Base-by-base conservation (phyloP, 2,329 filamentous ascomycete species). In the Colletotrichum sp. region DNA sequence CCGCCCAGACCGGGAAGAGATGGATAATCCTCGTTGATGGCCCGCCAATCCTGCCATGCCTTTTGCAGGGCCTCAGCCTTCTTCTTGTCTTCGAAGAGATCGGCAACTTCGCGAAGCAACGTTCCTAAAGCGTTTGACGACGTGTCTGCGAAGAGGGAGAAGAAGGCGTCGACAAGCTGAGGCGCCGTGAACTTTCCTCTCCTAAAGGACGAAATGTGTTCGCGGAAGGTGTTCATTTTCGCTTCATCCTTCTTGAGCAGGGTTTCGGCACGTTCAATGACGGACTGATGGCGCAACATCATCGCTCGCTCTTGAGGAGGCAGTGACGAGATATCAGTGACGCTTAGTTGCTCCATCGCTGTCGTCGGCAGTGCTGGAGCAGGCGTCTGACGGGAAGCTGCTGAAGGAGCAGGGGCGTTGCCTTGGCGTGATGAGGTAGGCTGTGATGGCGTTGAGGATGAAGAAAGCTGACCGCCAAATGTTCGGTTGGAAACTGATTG, bases 11-110 rank as follows among this genome's bases (percentile, higher is more conserved):
- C 94, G 2, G 96, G 96, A 1, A 99, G 88, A 3, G 95, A 95
- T 1, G 96, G 96, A 80, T 98, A 99, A 83, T 98, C 96, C 84
- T 98, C 96, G 79, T 98, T 98, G 85, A 98, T 97, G 49, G 96
- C 96, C 63, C 95, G 95, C 95, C 96, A 98, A 85, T 98, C 95
- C 80, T 95, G 95, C 96, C 96, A 98, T 2, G 96, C 95, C 80
- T 94, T 94, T 30, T 96, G 91, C 5, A 99, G 87, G 1, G 88
- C 89, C 69, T 94, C 93, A 2, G 92, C 92, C 82, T 98, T 98
- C 21, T 84, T 83, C 66, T 93, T 90, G 79, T 98, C 94, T 80
- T 99, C 96, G 80, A 97, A 99, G 13, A 99, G 92, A 69, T 99
- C 96, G 7, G 96, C 95, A 5, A 98, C 91, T 82, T 99, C 97